Base-by-base conservation (phyloP, 108 stramenopile genomes). In the Bacterosira constricta region DNA sequence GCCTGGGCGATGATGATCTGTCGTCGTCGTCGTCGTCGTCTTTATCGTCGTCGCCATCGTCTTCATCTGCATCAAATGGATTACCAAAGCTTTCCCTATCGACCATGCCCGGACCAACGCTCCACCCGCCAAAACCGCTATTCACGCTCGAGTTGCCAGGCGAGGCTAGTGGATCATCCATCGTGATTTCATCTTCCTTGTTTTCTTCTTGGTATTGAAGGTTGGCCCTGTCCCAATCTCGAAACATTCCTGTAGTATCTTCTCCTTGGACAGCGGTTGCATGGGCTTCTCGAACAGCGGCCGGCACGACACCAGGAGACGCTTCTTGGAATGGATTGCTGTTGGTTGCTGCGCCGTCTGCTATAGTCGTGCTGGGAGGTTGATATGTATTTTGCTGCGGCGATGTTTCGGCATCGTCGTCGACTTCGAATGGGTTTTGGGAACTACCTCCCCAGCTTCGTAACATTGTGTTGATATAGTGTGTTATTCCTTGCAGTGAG, bases 161-260 rank as follows among this genome's bases (percentile, higher is more conserved):
- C 29, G 78, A 45, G 21, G 85, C 82, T 17, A 93, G 63, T 39
- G 89, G 89, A 77, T 92, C 89, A 25, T 84, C 80, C 5, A 49
- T 38, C 1, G 69, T 38, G 31, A 76, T 69, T 46, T 86, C 82
- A 17, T 75, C 73, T 9, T n/a, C n/a, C n/a, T n/a, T n/a, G n/a
- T 37, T 31, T 26, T 62, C 56, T 25, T 75, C 79, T 51, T 52
- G 41, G 45, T 46, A 30, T 46, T 27, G 32, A 49, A 38, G 71
- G 34, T 30, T 37, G 27, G 17, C 50, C 27, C 34, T 51, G 17
- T 65, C 59, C 64, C 58, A 66, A 23, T 61, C 73, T 38, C 73
- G 41, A 17, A 66, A 32, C 18, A 75, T 49, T 0, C 15, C 65
- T 4, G 51, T 35, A 42, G 2, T 42, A 7, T 12, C 41, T 8